phyloP scores from a whole-genome alignment of 2,329 filamentous ascomycete genomes.

The Orbilia quercus region DNA sequence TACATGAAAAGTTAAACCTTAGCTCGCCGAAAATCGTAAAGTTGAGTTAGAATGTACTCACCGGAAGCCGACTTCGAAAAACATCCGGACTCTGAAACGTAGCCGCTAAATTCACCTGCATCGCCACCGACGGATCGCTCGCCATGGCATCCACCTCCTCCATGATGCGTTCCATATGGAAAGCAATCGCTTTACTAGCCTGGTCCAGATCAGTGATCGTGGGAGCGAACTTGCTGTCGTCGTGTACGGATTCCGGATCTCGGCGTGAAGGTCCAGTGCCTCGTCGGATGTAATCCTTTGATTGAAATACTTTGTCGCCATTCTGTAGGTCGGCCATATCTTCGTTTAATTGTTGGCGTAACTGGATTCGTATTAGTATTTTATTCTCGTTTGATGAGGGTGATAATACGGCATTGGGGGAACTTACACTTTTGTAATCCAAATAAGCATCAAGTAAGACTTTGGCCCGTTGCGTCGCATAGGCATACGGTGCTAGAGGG shows the following conservation, averaged over 20 bases:
- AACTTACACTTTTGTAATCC: conserved; percentile 58
- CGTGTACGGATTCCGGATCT: conserved; percentile 28
- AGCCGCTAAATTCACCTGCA: conserved; percentile 1
- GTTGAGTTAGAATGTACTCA: conserved; percentile 1
- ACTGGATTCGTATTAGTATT: conserved; percentile 1
- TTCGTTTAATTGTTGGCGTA: conserved; percentile 27
- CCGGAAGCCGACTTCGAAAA: conserved; percentile 46
- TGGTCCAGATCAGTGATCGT: conserved; percentile 25
- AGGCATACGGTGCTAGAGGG: conserved; percentile 57
- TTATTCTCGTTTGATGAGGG: neutral
- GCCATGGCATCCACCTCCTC: conserved; percentile 49
- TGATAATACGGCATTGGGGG: neutral
- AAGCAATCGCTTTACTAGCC: conserved; percentile 29
- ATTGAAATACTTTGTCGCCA: conserved; percentile 51
- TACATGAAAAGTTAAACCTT: neutral
- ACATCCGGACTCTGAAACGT: conserved; percentile 41
- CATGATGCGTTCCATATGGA: conserved; percentile 57
- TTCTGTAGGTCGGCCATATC: conserved; percentile 49
- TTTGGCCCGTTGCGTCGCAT: conserved; percentile 58
- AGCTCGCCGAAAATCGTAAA: neutral
- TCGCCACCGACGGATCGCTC: conserved; percentile 15
- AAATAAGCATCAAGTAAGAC: conserved; percentile 59
- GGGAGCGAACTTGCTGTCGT: conserved; percentile 40
- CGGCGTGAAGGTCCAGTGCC: conserved; percentile 17
- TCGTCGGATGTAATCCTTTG: conserved; percentile 39